Evolutionary conservation across 129 eudicot genomes (phyloP).

Genomic region (Calendula officinalis): DNA sequence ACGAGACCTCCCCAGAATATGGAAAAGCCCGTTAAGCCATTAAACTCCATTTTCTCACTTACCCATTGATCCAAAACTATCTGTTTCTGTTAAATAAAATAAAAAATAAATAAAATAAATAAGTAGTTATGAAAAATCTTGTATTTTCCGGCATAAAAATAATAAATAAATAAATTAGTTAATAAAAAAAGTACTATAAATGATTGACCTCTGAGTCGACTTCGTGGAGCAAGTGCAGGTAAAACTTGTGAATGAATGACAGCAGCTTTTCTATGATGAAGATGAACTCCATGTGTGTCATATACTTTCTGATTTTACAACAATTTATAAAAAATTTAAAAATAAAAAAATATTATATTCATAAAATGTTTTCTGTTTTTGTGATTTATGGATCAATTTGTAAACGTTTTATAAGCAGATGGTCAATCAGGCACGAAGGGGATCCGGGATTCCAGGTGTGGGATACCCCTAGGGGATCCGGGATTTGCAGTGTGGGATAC

Average conservation of each 20-base stretch:
- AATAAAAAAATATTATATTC: not conserved
- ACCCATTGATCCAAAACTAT: slow-evolving; percentile 33
- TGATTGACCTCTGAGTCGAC: slow-evolving; percentile 85
- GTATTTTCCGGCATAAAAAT: not conserved
- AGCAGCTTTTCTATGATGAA: slow-evolving; percentile 97
- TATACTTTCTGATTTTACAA: slow-evolving; percentile 62
- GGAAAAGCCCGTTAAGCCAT: slow-evolving; percentile 73
- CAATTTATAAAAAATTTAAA: not conserved
- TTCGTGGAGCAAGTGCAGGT: slow-evolving; percentile 86
- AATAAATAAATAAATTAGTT: not conserved
- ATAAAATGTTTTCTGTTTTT: too few species aligned
- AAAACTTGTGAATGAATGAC: slow-evolving; percentile 86
- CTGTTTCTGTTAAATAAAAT: slow-evolving; percentile 20
- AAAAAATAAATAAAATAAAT: not conserved
- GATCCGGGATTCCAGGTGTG: too few species aligned
- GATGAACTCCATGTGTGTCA: slow-evolving; percentile 99
- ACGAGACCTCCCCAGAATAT: slow-evolving; percentile 99
- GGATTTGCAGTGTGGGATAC: too few species aligned
- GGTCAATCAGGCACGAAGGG: too few species aligned
- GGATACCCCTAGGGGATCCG: too few species aligned
- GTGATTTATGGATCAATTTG: too few species aligned
- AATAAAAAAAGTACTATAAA: slow-evolving; percentile 47
- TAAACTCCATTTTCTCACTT: slow-evolving; percentile 47
- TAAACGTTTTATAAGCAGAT: too few species aligned
- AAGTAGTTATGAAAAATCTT: not conserved